Conservation (phyloP, 805 yeast species). For the Saccharomycopsis sp. region DNA sequence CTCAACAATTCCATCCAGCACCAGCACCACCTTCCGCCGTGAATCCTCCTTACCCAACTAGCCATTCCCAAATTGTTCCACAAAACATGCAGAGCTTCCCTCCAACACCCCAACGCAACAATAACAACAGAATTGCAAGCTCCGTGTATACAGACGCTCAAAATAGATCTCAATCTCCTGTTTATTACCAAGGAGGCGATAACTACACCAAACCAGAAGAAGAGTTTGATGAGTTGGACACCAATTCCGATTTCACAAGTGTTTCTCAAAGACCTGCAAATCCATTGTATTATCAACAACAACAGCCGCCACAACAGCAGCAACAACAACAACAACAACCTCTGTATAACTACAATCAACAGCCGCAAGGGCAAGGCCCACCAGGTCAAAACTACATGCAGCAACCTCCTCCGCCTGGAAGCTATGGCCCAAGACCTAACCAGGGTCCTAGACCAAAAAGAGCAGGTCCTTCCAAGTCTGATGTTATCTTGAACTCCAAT, state of each 20-base stretch:
- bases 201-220: slow-evolving; percentile 23
- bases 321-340: slow-evolving; percentile 7
- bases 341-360: slow-evolving; percentile 12
- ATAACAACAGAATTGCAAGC: slow-evolving; percentile 14
- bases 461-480: slow-evolving; percentile 31
- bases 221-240: slow-evolving; percentile 28
- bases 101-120: neutral
- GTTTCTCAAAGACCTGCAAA: slow-evolving; percentile 71
- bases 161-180: no score
- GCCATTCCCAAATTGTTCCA: no score
- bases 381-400: neutral
- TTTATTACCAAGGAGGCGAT: neutral
- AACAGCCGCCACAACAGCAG: slow-evolving; percentile 19
- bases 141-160: slow-evolving; percentile 15
- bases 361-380: slow-evolving; percentile 23
- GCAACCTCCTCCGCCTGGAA: neutral
- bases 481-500: slow-evolving; percentile 36
- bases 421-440: neutral
- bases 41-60: no score
- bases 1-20: neutral
- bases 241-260: slow-evolving; percentile 58
- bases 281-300: slow-evolving; percentile 36
- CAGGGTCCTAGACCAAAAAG: slow-evolving; percentile 22
- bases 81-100: neutral
- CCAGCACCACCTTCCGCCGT: neutral